Percentiles rank a stretch among this genome's conserved stretches.
Conservation (phyloP, 225 moss, liverwort and hornwort species). For the Takakia lepidozioides region DNA sequence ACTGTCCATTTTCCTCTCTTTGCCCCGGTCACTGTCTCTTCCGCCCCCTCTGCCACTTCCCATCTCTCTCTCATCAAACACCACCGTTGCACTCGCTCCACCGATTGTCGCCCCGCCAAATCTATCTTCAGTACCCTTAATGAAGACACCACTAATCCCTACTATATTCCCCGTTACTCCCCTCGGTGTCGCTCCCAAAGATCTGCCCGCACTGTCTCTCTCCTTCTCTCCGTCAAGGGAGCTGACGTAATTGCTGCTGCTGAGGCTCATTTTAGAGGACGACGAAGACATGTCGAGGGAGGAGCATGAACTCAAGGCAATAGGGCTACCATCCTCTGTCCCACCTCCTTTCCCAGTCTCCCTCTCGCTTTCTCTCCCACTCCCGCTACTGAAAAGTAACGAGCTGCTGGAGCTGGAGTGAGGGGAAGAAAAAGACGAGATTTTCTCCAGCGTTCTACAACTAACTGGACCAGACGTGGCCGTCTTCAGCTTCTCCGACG, state of each 20-base stretch:
- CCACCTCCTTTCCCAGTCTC: constrained; percentile 24
- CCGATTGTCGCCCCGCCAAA: constrained; percentile 18
- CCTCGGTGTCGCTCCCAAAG: constrained; percentile 1
- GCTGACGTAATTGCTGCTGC: constrained; percentile 35
- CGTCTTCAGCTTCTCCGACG: constrained; percentile 15
- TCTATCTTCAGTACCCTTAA: too few species aligned
- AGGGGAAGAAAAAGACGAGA: constrained; percentile 28
- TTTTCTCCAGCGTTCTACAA: constrained; percentile 11
- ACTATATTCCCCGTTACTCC: constrained; percentile 6
- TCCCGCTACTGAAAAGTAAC: constrained; percentile 18
- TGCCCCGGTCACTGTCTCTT: constrained; percentile 17
- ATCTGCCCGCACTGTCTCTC: constrained; percentile 28
- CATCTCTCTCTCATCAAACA: constrained; percentile 13
- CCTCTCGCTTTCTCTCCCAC: constrained; percentile 22
- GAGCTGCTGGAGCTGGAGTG: constrained; percentile 17
- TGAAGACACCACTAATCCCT: constrained; percentile 12
- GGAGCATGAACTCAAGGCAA: constrained; percentile 35
- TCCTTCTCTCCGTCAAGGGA: constrained; percentile 36
- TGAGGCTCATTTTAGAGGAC: constrained; percentile 38
- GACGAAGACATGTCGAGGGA: constrained; percentile 47
- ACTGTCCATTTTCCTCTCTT: constrained; percentile 15
- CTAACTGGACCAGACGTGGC: too few species aligned
- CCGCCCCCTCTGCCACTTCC: constrained; percentile 8
- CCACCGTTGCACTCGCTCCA: constrained; percentile 9
- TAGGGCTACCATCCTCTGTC: constrained; percentile 21